These are phyloP conservation scores for Leccinum angustisporum DNA, from an alignment of 1,284 basidiomycete genomes.

Conservation along the genomic window DNA sequence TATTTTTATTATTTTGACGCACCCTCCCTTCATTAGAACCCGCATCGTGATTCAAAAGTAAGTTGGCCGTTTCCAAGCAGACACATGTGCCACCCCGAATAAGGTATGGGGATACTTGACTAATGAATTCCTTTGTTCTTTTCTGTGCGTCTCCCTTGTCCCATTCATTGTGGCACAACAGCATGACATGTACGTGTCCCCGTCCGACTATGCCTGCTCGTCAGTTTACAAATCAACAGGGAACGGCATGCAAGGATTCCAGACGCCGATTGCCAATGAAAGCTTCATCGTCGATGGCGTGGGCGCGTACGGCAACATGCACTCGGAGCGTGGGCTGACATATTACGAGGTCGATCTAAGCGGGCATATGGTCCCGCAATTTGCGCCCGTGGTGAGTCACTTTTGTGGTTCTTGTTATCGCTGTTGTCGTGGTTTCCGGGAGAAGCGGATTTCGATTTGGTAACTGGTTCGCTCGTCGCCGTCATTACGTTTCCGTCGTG, in stretches of 20 bases:
- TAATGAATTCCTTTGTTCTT: background rate
- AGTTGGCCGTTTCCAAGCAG: constrained; percentile 23
- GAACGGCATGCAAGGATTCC: constrained; percentile 67
- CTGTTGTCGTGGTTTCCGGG: background rate
- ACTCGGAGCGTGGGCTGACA: constrained; percentile 66
- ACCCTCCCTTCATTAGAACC: constrained; percentile 39
- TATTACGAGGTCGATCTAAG: constrained; percentile 64
- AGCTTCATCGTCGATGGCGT: constrained; percentile 69
- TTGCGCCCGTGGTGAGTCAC: constrained; percentile 59
- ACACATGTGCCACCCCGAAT: background rate
- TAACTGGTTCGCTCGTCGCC: background rate
- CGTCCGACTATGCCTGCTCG: background rate
- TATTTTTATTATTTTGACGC: background rate
- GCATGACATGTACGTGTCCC: constrained; percentile 63
- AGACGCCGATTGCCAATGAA: constrained; percentile 60
- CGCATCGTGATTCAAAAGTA: constrained; percentile 69
- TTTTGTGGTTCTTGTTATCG: background rate
- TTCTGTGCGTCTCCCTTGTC: background rate
- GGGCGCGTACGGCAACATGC: constrained; percentile 62
- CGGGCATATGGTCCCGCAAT: constrained; percentile 75
- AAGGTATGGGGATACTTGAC: background rate
- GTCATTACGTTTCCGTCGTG: background rate
- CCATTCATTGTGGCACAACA: constrained; percentile 22
- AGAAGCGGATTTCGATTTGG: background rate
- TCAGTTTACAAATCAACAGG: constrained; percentile 36